Percentiles rank a stretch among this genome's conserved stretches.
Evolutionary conservation across 2,329 filamentous ascomycete species (phyloP).

Genomic region (Mycogone perniciosa): DNA sequence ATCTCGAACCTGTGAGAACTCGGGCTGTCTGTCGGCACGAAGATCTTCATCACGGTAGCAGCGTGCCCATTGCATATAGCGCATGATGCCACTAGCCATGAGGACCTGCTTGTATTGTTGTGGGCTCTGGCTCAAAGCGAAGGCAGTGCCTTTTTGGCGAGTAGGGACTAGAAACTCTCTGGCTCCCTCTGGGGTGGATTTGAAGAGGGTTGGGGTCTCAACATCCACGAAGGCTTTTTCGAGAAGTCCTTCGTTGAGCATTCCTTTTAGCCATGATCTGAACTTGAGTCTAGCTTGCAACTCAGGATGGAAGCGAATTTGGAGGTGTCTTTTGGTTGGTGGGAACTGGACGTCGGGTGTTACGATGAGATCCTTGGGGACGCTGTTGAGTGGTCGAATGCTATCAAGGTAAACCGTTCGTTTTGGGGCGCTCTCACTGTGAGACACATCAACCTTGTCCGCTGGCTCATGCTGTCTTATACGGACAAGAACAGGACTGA

Average conservation of each 20-base stretch:
- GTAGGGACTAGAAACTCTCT: conserved; percentile 93
- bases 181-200: conserved; percentile 93
- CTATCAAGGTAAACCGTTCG: conserved; percentile 61
- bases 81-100: conserved; percentile 79
- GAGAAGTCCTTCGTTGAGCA: conserved; percentile 48
- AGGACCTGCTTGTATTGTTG: conserved; percentile 98
- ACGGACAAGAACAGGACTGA: conserved; percentile 47
- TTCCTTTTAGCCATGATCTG: conserved; percentile 53
- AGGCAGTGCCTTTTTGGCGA: conserved; percentile 66
- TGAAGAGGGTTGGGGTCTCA: conserved; percentile 92
- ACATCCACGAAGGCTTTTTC: conserved; percentile 64
- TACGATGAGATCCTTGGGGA: conserved; percentile 63
- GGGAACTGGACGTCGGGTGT: conserved; percentile 68
- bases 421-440: conserved; percentile 25
- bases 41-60: conserved; percentile 96
- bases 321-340: conserved; percentile 70
- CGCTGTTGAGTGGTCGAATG: conserved; percentile 29
- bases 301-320: conserved; percentile 67
- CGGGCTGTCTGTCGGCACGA: conserved; percentile 85
- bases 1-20: conserved; percentile 74
- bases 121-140: conserved; percentile 90
- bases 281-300: conserved; percentile 65
- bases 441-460: conserved; percentile 17
- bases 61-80: conserved; percentile 87
- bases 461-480: conserved; percentile 29